Conservation (phyloP, 495 filamentous ascomycete genomes). For the Thermothielavioides terrestris region DNA sequence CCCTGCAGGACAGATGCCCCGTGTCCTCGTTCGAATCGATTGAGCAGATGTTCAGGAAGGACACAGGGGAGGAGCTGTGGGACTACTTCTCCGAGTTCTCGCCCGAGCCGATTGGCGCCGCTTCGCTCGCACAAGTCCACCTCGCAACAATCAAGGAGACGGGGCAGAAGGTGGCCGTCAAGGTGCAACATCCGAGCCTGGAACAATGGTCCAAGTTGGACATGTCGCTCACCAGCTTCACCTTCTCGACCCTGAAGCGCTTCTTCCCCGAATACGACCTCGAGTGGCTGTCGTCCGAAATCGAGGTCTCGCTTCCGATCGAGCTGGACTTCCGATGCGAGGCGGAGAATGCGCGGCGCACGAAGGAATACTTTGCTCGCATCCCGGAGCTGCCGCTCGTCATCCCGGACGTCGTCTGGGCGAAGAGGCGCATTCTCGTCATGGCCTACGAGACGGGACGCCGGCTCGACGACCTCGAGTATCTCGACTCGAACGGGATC, state of each 20-base stretch:
- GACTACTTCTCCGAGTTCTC: constrained; percentile 83
- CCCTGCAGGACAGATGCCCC: constrained; percentile 91
- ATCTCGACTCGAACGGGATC: constrained; percentile 75
- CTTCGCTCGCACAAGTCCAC: constrained; percentile 92
- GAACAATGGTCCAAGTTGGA: constrained; percentile 91
- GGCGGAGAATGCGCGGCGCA: constrained; percentile 72
- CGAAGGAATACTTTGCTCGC: constrained; percentile 64
- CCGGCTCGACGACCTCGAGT: constrained; percentile 83
- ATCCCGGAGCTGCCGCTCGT: constrained; percentile 67
- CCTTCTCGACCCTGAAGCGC: constrained; percentile 77
- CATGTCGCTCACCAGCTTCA: constrained; percentile 75
- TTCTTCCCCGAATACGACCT: constrained; percentile 98
- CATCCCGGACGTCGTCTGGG: constrained; percentile 86
- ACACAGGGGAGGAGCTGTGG: constrained; percentile 71
- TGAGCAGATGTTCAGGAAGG: constrained; percentile 69
- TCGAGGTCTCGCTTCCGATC: constrained; percentile 80
- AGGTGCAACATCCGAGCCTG: constrained; percentile 87
- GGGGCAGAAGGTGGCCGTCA: constrained; percentile 90
- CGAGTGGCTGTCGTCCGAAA: constrained; percentile 89
- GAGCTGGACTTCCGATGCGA: constrained; percentile 88
- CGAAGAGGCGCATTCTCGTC: constrained; percentile 78
- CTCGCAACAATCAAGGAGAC: constrained; percentile 75
- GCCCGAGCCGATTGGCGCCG: constrained; percentile 72
- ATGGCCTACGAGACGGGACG: constrained; percentile 90
- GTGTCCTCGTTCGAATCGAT: constrained; percentile 88